These are phyloP conservation scores for Clathrospora elynae DNA, from an alignment of 2,329 filamentous ascomycete genomes.

Conservation along the genomic window DNA sequence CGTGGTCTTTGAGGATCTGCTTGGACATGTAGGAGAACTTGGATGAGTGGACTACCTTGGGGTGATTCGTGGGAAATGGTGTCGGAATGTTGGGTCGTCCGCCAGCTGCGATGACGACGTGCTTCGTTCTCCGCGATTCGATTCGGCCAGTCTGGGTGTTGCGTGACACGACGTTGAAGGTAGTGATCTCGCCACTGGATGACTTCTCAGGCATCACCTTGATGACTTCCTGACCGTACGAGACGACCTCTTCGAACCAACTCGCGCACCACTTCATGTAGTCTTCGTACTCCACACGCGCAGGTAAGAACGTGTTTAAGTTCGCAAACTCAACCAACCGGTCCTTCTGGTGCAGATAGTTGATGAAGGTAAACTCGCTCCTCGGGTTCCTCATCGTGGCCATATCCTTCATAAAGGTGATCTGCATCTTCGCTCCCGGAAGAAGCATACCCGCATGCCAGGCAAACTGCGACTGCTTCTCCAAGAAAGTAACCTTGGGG, in stretches of 20 bases:
- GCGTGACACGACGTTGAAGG: constrained; percentile 70
- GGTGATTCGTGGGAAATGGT: constrained; percentile 69
- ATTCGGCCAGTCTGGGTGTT: constrained; percentile 63
- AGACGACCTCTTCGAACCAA: constrained; percentile 74
- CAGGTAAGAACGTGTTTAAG: constrained; percentile 83
- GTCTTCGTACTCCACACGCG: constrained; percentile 88
- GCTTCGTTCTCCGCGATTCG: constrained; percentile 62
- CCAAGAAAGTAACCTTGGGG: constrained; percentile 83
- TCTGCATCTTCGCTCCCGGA: constrained; percentile 94
- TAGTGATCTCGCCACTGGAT: constrained; percentile 60
- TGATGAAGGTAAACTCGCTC: constrained; percentile 92
- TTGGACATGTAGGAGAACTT: constrained; percentile 73
- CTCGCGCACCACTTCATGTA: constrained; percentile 92
- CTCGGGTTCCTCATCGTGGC: constrained; percentile 85
- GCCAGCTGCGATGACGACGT: constrained; percentile 73
- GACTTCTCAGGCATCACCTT: constrained; percentile 67
- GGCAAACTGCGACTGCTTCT: constrained; percentile 80
- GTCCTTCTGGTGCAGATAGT: constrained; percentile 82
- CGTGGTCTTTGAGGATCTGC: constrained; percentile 62
- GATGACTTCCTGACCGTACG: constrained; percentile 78
- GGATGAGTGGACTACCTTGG: constrained; percentile 84
- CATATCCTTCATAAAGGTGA: constrained; percentile 95
- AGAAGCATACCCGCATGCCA: constrained; percentile 98
- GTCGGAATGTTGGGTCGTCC: constrained; percentile 73
- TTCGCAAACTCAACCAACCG: constrained; percentile 92